Conservation (phyloP, 2,329 filamentous ascomycete genomes). For the Botrytis sinoallii region DNA sequence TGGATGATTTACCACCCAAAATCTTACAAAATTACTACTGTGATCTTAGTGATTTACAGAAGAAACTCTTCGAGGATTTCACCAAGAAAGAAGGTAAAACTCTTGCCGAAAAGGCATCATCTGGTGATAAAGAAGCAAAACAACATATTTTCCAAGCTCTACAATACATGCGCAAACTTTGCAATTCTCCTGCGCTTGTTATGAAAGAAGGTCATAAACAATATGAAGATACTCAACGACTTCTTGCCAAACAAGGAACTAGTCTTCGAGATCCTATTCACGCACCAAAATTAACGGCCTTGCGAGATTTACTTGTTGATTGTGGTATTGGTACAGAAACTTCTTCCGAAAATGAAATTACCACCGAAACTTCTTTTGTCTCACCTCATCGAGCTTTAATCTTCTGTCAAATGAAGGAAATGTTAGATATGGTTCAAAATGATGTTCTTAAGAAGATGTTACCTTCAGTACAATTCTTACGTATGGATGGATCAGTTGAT, state of each 20-base stretch:
- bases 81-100: conserved; percentile 89
- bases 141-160: conserved; percentile 98
- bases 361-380: conserved; percentile 70
- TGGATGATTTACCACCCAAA: conserved; percentile 95
- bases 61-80: conserved; percentile 95
- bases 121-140: conserved; percentile 87
- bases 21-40: conserved; percentile 99
- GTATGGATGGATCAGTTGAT: conserved; percentile 92
- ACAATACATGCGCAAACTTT: conserved; percentile 99
- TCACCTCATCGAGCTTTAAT: conserved; percentile 94
- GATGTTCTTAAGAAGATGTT: conserved; percentile 87
- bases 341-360: conserved; percentile 49
- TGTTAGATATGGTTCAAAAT: conserved; percentile 98
- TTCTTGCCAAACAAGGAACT: conserved; percentile 75
- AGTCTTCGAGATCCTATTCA: conserved; percentile 81
- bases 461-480: conserved; percentile 87
- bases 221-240: conserved; percentile 81
- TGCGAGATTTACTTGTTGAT: conserved; percentile 93
- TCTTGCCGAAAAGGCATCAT: conserved; percentile 77
- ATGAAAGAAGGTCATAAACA: conserved; percentile 91
- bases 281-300: conserved; percentile 86
- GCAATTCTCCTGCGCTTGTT: conserved; percentile 94
- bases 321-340: conserved; percentile 84
- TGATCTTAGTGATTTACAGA: conserved; percentile 91
- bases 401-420: conserved; percentile 99